Base-by-base conservation (phyloP, 1,284 basidiomycete genomes). In the Melampsora americana region DNA sequence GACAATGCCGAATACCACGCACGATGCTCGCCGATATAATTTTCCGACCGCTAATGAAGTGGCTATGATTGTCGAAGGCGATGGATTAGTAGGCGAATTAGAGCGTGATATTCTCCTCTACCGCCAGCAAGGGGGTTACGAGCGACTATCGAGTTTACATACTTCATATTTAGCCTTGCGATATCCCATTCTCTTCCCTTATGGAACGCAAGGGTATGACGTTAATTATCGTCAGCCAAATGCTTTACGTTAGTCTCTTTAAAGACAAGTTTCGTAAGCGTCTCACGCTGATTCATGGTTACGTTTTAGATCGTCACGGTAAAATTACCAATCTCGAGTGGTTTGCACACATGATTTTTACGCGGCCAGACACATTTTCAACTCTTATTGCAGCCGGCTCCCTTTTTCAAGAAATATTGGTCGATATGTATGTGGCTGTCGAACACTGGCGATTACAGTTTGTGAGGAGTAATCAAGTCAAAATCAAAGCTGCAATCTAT, bases 131-230 rank as follows among this genome's bases (percentile, higher is more conserved):
- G 39, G 35, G 2, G 2, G 5, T 18, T 20, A 39, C 18, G 14
- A 53, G 18, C 12, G 23, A 1, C 14, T 72, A 11, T n/a, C 23
- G 0, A 46, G 53, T 20, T 26, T 64, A 4, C 59, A 64, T 23
- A 30, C 69, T 0, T 16, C n/a, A 5, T 65, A 72, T 30, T 39
- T 65, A 11, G 6, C 61, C 1, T n/a, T 72, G 1, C 2, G 69
- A 2, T 72, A 50, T 18, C 61, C 61, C 3, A 7, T 72, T 11
- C 28, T 72, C 2, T 72, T 72, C 18, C 69, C 69, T 1, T 50
- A 26, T 32, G 56, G 69, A 1, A 44, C 46, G n/a, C 69, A 64
- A 28, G 28, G 39, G 11, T 72, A 61, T 42, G 7, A 64, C 14
- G 16, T 30, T 6, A 5, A 42, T 3, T n/a, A n/a, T 5, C 59